Evolutionary conservation across 805 yeast species (phyloP).

Genomic region (Barnettozyma wickerhamii): DNA sequence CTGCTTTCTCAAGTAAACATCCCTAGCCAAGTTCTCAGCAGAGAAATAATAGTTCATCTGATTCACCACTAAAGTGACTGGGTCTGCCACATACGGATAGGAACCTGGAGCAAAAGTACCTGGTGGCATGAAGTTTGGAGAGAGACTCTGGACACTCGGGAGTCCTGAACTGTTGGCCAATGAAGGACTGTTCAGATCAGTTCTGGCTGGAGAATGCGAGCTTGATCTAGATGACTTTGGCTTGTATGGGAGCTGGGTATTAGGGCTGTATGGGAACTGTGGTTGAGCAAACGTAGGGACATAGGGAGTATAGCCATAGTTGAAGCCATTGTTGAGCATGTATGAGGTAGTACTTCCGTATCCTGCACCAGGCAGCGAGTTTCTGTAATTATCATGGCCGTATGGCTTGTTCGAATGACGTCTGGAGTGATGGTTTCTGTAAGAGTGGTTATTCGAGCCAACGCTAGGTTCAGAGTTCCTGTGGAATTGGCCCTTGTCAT

Average conservation of each 20-base stretch:
- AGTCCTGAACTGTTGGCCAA: not conserved
- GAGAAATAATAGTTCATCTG: conserved; percentile 92
- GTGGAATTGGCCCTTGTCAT: not conserved
- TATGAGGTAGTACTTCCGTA: conserved; percentile 9
- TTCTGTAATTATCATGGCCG: conserved; percentile 15
- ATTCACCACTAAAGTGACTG: conserved; percentile 29
- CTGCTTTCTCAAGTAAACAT: conserved; percentile 72
- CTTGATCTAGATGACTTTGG: conserved; percentile 16
- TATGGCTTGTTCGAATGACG: conserved; percentile 6
- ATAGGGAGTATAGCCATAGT: conserved; percentile 14
- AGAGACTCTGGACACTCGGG: not conserved
- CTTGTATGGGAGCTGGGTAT: not conserved
- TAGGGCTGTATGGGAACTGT: conserved; percentile 3
- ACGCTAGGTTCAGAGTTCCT: conserved; percentile 2
- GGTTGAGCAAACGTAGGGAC: conserved; percentile 3
- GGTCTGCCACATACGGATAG: conserved; percentile 17
- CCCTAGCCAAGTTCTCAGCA: conserved; percentile 79
- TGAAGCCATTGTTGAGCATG: conserved; percentile 9
- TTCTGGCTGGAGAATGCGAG: conserved; percentile 19
- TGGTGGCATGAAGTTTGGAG: conserved; percentile 12
- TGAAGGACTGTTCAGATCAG: conserved; percentile 8
- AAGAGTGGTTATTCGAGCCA: not conserved
- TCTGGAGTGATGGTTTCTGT: conserved; percentile 5
- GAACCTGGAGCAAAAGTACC: conserved; percentile 3
- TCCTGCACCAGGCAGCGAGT: conserved; percentile 16